Base-by-base conservation (phyloP, 495 filamentous ascomycete genomes). In the Aspergillus sparsus region DNA sequence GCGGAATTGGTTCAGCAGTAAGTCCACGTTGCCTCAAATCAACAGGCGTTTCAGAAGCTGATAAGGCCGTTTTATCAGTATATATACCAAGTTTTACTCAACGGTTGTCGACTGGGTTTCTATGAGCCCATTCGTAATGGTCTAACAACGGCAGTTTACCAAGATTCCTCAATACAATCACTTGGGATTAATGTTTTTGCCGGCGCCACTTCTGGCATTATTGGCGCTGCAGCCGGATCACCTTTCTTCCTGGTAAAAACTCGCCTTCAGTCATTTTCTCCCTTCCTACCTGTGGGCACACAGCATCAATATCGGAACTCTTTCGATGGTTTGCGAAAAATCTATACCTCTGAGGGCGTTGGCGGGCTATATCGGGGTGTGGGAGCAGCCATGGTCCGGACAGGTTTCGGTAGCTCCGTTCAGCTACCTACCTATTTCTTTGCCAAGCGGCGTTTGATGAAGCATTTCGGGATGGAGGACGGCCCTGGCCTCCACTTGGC, bases 201-300 rank as follows among this genome's bases (percentile, higher is more conserved):
- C 46, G 94, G 94, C 61, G 94, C 94, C 7, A 74, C 84, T 4
- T 93, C 90, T 7, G 94, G 94, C 58, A 87, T 98, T 45, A 81
- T 98, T 42, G 94, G 94, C 57, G 94, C 94, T 6, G 89, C 89
- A 8, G 89, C 88, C 12, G 94, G 92, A 18, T 96, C 92, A 31
- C 95, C 94, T 1, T 98, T 99, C 72, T 99, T 98, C 79, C 82
- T 99, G n/a, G 89, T 96, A 70, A 99, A 99, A 79, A 99, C 94
- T 8, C 86, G 94, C 12, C 80, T 99, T 57, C 94, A 99, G 73
- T 96, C 91, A 49, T 97, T 82, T 78, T 96, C 92, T 8, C 92
- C 93, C 6, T 96, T 96, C 77, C 83, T 94, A 13, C 94, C 94
- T 13, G 93, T 98, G 55, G 94, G 94, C 53, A 97, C 94, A 1